Percentiles rank a stretch among this genome's conserved stretches.
Conservation (phyloP, 371 early-diverging fungal species). For the Lichtheimia ramosa region DNA sequence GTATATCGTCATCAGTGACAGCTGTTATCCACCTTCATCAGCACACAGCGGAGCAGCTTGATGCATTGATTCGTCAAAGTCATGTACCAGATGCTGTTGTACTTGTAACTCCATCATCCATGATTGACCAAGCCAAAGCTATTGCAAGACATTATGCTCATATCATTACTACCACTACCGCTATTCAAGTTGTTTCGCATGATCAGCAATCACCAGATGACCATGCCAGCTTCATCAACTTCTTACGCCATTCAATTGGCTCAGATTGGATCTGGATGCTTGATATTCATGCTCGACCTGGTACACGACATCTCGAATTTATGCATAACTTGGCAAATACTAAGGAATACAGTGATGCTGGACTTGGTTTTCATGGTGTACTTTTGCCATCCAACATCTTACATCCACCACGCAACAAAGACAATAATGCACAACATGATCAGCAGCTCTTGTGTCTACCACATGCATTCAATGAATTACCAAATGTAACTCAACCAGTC, state of each 20-base stretch:
- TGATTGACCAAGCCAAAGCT: too few relatives aligned
- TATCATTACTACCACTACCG: too few relatives aligned
- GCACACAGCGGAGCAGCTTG: too few relatives aligned
- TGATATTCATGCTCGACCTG: constrained; percentile 29
- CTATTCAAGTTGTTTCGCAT: too few relatives aligned
- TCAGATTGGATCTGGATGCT: constrained; percentile 41
- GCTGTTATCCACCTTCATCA: too few relatives aligned
- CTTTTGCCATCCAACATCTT: constrained; percentile 27
- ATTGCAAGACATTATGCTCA: too few relatives aligned
- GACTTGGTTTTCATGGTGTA: constrained; percentile 42
- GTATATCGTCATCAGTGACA: too few relatives aligned
- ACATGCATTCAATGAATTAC: constrained; percentile 11
- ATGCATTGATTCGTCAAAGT: too few relatives aligned
- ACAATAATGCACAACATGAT: background rate
- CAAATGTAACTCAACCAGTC: constrained; percentile 29
- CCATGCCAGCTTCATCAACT: too few relatives aligned
- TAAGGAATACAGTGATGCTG: constrained; percentile 32
- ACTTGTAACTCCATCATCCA: too few relatives aligned
- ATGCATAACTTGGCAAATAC: constrained; percentile 37
- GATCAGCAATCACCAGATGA: too few relatives aligned
- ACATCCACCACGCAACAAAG: background rate
- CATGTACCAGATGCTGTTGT: too few relatives aligned
- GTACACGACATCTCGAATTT: constrained; percentile 26
- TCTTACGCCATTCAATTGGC: background rate
- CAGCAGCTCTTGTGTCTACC: constrained; percentile 26